phyloP scores from a whole-genome alignment of 108 stramenopile species.

The Nitzschia sp. region DNA sequence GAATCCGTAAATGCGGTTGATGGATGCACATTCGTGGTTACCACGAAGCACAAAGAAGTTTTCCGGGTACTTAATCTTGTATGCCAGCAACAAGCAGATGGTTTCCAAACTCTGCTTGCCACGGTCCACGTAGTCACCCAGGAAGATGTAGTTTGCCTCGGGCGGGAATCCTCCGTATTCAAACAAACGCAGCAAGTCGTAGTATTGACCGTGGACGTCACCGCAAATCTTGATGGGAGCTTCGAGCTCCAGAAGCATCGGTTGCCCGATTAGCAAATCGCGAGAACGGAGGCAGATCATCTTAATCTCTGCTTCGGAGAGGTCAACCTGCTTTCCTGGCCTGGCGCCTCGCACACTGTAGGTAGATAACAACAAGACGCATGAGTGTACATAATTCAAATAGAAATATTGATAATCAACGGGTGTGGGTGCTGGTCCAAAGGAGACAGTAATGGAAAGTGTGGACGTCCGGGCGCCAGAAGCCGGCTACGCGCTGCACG shows the following conservation, averaged over 20 bases:
- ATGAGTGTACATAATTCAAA: too few species aligned
- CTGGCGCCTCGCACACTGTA: constrained; percentile 84
- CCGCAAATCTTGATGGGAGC: constrained; percentile 99
- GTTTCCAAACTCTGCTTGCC: constrained; percentile 98
- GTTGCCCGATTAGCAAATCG: constrained; percentile 94
- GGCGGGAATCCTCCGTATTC: constrained; percentile 99
- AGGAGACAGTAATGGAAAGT: too few species aligned
- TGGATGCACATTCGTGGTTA: constrained; percentile 99
- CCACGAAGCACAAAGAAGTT: constrained; percentile 99
- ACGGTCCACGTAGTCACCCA: constrained; percentile 99
- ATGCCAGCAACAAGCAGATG: constrained; percentile 96
- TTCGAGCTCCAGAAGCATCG: constrained; percentile 98
- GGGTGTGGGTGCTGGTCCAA: too few species aligned
- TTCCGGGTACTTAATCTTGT: constrained; percentile 99
- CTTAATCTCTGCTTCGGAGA: constrained; percentile 91
- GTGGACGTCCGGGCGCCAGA: too few species aligned
- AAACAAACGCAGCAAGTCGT: constrained; percentile 96
- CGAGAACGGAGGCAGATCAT: constrained; percentile 92
- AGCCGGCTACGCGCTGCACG: too few species aligned
- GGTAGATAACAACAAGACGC: not conserved
- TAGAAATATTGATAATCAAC: not conserved
- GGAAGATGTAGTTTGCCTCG: constrained; percentile 95
- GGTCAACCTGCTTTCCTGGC: constrained; percentile 89
- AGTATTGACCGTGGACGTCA: constrained; percentile 96
- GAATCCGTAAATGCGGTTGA: constrained; percentile 99